Conservation (phyloP, 306 rosid species). For the Cicer arietinum region DNA sequence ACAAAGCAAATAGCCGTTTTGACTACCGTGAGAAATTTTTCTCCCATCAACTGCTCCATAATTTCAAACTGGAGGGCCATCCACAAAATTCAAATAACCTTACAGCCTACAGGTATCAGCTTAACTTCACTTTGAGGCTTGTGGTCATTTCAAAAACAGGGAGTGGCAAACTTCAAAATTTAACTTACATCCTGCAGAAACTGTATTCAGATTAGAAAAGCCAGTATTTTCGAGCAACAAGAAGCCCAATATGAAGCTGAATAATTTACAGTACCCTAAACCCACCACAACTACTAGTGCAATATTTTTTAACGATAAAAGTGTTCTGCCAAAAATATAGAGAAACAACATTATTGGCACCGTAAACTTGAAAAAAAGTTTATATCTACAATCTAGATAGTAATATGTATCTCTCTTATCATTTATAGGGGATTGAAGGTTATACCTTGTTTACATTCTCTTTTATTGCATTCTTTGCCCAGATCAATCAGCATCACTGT, state of each 20-base stretch:
- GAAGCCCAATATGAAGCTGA: not conserved
- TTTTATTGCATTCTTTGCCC: not conserved
- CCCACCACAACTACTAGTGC: conserved; percentile 24
- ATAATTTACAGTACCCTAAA: conserved; percentile 25
- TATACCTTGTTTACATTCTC: conserved; percentile 46
- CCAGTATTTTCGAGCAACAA: conserved; percentile 3
- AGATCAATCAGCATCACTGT: conserved; percentile 54
- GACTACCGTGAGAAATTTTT: conserved; percentile 15
- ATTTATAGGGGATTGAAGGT: conserved; percentile 12
- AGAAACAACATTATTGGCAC: not conserved
- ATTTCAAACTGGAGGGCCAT: conserved; percentile 17
- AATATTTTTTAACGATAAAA: not conserved
- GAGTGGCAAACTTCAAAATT: conserved; percentile 35
- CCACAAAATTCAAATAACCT: conserved; percentile 30
- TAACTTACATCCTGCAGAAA: conserved; percentile 42
- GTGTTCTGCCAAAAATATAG: not conserved
- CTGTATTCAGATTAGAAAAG: conserved; percentile 28
- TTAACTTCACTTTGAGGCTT: conserved; percentile 40
- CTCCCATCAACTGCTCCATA: conserved; percentile 28
- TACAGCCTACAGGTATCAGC: not conserved
- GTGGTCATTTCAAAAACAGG: conserved; percentile 32
- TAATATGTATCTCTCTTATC: not conserved
- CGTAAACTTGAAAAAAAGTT: not conserved
- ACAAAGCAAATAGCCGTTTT: conserved; percentile 28
- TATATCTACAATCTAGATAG: conserved; percentile 12